Evolutionary conservation across 2,329 filamentous ascomycete species (phyloP), one percentile per base, ranked within the genome.

Genomic region (Diaporthe nobilis): DNA sequence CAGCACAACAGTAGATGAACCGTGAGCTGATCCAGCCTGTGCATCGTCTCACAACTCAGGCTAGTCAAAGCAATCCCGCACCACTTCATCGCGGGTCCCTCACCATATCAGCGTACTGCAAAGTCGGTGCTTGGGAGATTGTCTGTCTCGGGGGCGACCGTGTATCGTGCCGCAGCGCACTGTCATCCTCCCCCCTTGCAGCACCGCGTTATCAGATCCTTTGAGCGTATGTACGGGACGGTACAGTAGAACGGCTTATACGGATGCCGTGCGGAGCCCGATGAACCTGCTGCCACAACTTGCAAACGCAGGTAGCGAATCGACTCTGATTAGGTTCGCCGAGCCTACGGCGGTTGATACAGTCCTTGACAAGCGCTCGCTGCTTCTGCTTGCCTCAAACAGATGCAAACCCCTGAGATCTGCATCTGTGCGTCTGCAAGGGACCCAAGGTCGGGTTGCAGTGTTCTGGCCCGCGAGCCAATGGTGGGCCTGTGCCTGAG

Each of bases 401-500:
- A 70, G 31, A 70, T 70, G 65, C 65, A 70, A 55, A 65, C 71
- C 71, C 71, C 71, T 73, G 71, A 65, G 51, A 55, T 65, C 25
- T 73, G 58, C 71, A 39, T 73, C 71, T 55, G 71, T 73, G 71
- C 71, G 15, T 65, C 71, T 65, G 71, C 71, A 73, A 47, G 70
- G 53, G 71, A 49, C 51, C 65, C 42, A 61, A 55, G 42, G 44
- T 65, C 74, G 67, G 74, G 42, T 65, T 57, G 67, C 60, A 39
- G 49, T 47, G 72, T 20, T 42, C 61, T 68, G 60, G 37, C 47
- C 75, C 76, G 76, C 75, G 75, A 70, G 61, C 76, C 75, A 77
- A 77, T 77, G 8, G 67, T 51, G 47, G 58, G 31, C 28, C 67
- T 57, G 76, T 76, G 75, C 76, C 76, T 77, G 75, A 75, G 60